phyloP scores from a whole-genome alignment of 2,329 filamentous ascomycete species.

The Alternaria infectoria region DNA sequence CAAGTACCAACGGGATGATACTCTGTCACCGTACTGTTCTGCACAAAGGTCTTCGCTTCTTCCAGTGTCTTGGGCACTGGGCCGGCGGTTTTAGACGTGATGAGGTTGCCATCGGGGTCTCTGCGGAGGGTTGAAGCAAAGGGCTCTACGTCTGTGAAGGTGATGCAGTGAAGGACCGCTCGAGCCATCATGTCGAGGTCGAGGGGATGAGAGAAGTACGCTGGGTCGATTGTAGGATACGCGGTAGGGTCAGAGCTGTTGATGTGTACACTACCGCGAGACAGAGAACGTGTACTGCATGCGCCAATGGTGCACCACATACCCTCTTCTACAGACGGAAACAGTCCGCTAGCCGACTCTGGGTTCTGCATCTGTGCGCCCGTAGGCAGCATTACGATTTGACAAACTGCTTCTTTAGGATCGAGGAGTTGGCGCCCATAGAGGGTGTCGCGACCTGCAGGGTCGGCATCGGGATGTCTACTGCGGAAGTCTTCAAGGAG shows the following conservation, averaged over 20 bases:
- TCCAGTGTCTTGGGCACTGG: constrained; percentile 17
- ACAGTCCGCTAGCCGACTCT: constrained; percentile 3
- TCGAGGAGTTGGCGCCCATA: constrained; percentile 32
- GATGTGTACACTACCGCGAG: constrained; percentile 51
- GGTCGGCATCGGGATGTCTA: constrained; percentile 28
- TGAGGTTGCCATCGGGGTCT: neutral
- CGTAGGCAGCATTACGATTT: constrained; percentile 24
- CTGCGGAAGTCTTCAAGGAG: constrained; percentile 22
- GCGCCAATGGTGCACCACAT: constrained; percentile 23
- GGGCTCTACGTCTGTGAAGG: constrained; percentile 1
- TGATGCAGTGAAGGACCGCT: constrained; percentile 30
- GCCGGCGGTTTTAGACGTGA: constrained; percentile 16
- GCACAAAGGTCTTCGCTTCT: constrained; percentile 21
- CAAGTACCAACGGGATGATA: constrained; percentile 45
- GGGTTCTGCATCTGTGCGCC: constrained; percentile 16
- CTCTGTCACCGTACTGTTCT: constrained; percentile 21
- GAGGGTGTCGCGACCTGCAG: constrained; percentile 28
- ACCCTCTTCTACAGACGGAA: constrained; percentile 16
- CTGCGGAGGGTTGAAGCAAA: neutral
- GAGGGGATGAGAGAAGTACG: constrained; percentile 53
- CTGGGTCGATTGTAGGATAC: constrained; percentile 49
- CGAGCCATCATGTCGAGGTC: constrained; percentile 52
- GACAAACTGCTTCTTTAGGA: constrained; percentile 25
- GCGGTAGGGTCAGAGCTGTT: constrained; percentile 34
- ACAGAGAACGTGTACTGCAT: constrained; percentile 46